Base-by-base conservation (phyloP, 73 alveolate genomes). In the Uronychia setigera region DNA sequence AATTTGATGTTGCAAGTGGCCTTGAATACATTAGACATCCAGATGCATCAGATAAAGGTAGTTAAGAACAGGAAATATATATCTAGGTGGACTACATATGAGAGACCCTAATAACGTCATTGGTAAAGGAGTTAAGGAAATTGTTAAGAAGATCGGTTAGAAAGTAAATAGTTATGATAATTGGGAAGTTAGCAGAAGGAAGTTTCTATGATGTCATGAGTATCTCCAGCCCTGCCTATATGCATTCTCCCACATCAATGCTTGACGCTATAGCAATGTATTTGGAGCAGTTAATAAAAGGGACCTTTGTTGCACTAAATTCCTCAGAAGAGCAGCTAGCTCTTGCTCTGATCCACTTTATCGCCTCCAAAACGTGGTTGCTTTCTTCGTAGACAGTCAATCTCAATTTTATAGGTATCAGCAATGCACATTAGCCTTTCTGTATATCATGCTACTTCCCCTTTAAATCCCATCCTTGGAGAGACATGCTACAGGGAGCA, bases 391-490 rank as follows among this genome's bases (percentile, higher is more conserved):
- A 32, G 90, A n/a, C n/a, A n/a, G n/a, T n/a, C n/a, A n/a, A n/a
- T n/a, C n/a, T n/a, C n/a, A n/a, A n/a, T n/a, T n/a, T n/a, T n/a
- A n/a, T n/a, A n/a, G n/a, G n/a, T n/a, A n/a, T n/a, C 97, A 25
- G 98, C 98, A 26, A 59, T 85, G 33, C 94, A 92, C 75, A 85
- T 88, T 14, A 79, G 78, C 31, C 86, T 81, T 1, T 77, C 87
- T 26, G 29, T 14, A 26, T 46, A 31, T 19, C 77, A 82, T 34
- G 77, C 82, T 58, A 60, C 74, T 26, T 80, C 88, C 34, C 94
- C 94, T 32, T 58, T 83, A 9, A 90, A 92, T 57, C 94, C 97
- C 60, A 80, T 90, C 77, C 59, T 89, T n/a, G 97, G 97, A 58
- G 97, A 92, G 79, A 92, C 97, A 0, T 75, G 35, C 32, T 87